These are phyloP conservation scores for Cadophora luteo-olivacea DNA, from an alignment of 2,329 filamentous ascomycete species.

Conservation along the genomic window DNA sequence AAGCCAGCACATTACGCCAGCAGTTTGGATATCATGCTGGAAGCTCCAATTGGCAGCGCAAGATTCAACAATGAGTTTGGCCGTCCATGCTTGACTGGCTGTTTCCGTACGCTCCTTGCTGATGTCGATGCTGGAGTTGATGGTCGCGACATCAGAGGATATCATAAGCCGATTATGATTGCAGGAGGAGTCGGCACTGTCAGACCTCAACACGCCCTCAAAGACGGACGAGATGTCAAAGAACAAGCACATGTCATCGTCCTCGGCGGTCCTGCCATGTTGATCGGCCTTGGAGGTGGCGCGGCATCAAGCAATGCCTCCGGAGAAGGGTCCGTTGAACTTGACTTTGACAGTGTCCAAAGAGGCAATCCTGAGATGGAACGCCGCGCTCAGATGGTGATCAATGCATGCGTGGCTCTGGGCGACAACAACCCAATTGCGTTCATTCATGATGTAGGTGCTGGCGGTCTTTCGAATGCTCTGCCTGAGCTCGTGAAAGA, in stretches of 20 bases:
- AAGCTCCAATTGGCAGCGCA: constrained; percentile 93
- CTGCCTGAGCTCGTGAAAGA: constrained; percentile 92
- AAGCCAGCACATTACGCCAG: constrained; percentile 92
- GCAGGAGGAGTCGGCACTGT: constrained; percentile 95
- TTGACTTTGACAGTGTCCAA: constrained; percentile 98
- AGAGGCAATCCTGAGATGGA: constrained; percentile 97
- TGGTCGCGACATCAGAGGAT: constrained; percentile 77
- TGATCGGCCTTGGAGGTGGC: constrained; percentile 94
- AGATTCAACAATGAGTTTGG: constrained; percentile 99
- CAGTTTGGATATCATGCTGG: constrained; percentile 95
- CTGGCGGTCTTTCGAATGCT: constrained; percentile 83
- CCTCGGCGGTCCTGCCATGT: constrained; percentile 94
- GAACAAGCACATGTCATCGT: constrained; percentile 92
- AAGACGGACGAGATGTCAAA: constrained; percentile 78
- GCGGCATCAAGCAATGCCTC: constrained; percentile 92
- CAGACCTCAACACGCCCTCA: constrained; percentile 87
- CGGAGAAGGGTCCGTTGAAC: constrained; percentile 85
- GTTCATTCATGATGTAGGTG: constrained; percentile 97
- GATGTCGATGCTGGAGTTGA: constrained; percentile 65
- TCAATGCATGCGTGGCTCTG: constrained; percentile 88
- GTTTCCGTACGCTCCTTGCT: constrained; percentile 88
- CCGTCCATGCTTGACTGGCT: constrained; percentile 84
- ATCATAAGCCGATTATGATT: constrained; percentile 99
- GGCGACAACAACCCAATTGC: constrained; percentile 88
- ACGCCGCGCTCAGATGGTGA: constrained; percentile 94